These are phyloP conservation scores for Pezicula radicicola DNA, from an alignment of 2,329 filamentous ascomycete species.

Conservation along the genomic window DNA sequence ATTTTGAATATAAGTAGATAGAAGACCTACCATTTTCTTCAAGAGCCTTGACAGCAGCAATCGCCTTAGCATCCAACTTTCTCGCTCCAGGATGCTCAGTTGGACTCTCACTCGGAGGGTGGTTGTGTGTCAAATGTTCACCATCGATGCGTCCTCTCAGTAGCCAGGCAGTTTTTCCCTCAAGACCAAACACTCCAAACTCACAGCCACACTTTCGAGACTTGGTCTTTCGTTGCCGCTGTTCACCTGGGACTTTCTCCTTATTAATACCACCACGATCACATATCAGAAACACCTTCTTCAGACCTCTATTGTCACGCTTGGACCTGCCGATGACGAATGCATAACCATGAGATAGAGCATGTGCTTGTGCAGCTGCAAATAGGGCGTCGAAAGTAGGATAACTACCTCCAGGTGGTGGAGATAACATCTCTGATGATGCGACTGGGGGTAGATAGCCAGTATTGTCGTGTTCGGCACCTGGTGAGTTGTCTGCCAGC, in stretches of 20 bases:
- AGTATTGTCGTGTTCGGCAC: slow-evolving; percentile 12
- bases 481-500: slow-evolving; percentile 26
- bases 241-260: slow-evolving; percentile 30
- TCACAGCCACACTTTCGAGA: slow-evolving; percentile 68
- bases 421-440: slow-evolving; percentile 26
- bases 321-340: slow-evolving; percentile 67
- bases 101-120: slow-evolving; percentile 64
- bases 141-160: slow-evolving; percentile 61
- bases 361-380: slow-evolving; percentile 61
- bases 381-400: slow-evolving; percentile 63
- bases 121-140: slow-evolving; percentile 58
- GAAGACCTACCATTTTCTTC: slow-evolving; percentile 59
- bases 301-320: slow-evolving; percentile 60
- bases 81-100: slow-evolving; percentile 64
- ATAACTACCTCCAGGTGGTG: slow-evolving; percentile 61
- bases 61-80: slow-evolving; percentile 65
- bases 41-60: slow-evolving; percentile 62
- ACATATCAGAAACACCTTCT: slow-evolving; percentile 66
- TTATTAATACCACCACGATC: slow-evolving; percentile 66
- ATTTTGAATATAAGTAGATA: slow-evolving; percentile 3
- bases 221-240: slow-evolving; percentile 57
- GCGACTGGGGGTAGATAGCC: slow-evolving; percentile 19
- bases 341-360: slow-evolving; percentile 64
- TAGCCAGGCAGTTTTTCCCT: slow-evolving; percentile 65
- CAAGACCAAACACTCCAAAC: slow-evolving; percentile 68